Percentiles rank a stretch among this genome's conserved stretches.
phyloP scores from a whole-genome alignment of 2,329 filamentous ascomycete genomes.

The Diplodia mutila region DNA sequence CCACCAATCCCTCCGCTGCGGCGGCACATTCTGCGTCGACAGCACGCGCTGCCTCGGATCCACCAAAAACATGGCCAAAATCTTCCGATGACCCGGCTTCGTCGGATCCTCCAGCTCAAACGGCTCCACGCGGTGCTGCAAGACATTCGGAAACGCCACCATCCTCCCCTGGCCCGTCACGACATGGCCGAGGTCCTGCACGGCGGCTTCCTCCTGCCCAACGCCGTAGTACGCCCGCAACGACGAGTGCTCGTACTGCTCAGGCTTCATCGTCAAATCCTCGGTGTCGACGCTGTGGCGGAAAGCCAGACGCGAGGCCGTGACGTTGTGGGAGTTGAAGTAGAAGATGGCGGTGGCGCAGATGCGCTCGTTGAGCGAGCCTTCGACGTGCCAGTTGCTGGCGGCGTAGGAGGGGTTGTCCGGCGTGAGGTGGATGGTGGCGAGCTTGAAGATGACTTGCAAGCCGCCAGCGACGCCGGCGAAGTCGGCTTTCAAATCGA shows the following conservation, averaged over 20 bases:
- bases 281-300: conserved; percentile 39
- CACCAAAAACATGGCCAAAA: background rate
- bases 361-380: conserved; percentile 63
- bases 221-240: conserved; percentile 42
- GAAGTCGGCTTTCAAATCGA: conserved; percentile 38
- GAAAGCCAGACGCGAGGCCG: conserved; percentile 56
- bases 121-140: background rate
- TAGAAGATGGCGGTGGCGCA: conserved; percentile 66
- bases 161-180: conserved; percentile 41
- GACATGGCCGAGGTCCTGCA: conserved; percentile 56
- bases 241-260: conserved; percentile 37
- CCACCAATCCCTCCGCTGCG: background rate
- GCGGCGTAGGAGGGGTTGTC: conserved; percentile 59
- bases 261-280: background rate
- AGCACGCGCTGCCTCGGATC: background rate
- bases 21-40: background rate
- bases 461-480: conserved; percentile 51
- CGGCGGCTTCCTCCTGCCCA: too few species aligned
- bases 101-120: background rate
- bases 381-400: conserved; percentile 59
- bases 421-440: conserved; percentile 62
- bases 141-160: background rate
- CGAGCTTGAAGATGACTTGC: conserved; percentile 67
- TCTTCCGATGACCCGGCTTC: background rate
- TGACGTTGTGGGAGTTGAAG: conserved; percentile 64